A percentile compares a stretch with the other conserved stretches of the same genome.
These are phyloP conservation scores for Stemphylium vesicarium DNA, from an alignment of 2,329 filamentous ascomycete species.

Conservation along the genomic window DNA sequence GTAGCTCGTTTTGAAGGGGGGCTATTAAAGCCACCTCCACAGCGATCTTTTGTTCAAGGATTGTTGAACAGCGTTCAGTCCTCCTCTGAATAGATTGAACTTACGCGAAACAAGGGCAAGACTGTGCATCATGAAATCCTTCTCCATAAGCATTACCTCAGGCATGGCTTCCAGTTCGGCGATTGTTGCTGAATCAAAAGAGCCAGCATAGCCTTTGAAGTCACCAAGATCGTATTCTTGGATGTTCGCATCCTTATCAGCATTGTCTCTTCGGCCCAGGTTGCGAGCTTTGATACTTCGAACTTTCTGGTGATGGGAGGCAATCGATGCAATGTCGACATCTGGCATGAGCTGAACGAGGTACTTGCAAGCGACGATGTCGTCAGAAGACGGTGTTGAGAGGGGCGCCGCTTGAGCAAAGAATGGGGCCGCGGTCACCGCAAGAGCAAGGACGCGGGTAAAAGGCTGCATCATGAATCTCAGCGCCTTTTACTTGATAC, in stretches of 20 bases:
- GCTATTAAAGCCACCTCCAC: background rate
- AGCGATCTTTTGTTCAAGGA: too few relatives aligned
- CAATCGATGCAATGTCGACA: conserved; percentile 31
- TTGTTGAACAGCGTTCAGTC: background rate
- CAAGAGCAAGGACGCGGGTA: conserved; percentile 27
- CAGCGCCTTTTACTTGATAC: too few relatives aligned
- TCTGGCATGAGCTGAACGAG: conserved; percentile 52
- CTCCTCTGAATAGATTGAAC: background rate
- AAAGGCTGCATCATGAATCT: conserved; percentile 33
- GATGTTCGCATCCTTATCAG: conserved; percentile 21
- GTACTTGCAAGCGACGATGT: conserved; percentile 49
- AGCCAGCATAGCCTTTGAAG: conserved; percentile 42
- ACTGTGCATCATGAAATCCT: conserved; percentile 36
- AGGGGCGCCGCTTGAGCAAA: conserved; percentile 31
- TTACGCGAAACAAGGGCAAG: conserved; percentile 28
- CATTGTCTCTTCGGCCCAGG: conserved; percentile 24
- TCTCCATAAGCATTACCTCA: conserved; percentile 34
- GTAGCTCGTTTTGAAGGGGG: too few relatives aligned
- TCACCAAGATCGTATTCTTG: conserved; percentile 34
- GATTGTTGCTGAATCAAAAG: conserved; percentile 38
- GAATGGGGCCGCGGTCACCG: conserved; percentile 26
- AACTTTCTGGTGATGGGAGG: conserved; percentile 32
- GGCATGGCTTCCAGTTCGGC: conserved; percentile 35
- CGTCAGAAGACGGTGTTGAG: conserved; percentile 3
- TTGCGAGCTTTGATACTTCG: conserved; percentile 38